Percentiles rank a stretch among this genome's conserved stretches.
Evolutionary conservation across 345 rosid genomes (phyloP).

Genomic region (Murraya koenigii): DNA sequence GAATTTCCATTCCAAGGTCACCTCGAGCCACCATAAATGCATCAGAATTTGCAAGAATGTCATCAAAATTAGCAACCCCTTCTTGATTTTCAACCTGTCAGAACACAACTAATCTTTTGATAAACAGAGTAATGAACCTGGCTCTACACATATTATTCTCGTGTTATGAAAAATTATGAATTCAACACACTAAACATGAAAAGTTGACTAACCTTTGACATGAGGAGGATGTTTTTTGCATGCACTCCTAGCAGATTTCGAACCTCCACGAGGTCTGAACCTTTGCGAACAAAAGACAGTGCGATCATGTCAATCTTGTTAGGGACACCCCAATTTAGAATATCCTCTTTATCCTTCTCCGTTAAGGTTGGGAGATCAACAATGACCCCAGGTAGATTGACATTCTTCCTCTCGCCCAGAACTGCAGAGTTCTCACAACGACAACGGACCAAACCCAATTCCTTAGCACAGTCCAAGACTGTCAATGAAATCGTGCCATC

Average conservation of each 20-base stretch:
- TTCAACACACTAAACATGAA: too few relatives aligned
- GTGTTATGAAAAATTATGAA: too few relatives aligned
- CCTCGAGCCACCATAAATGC: constrained; percentile 86
- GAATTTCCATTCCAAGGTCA: constrained; percentile 80
- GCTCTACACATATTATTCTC: too few relatives aligned
- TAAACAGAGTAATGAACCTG: too few relatives aligned
- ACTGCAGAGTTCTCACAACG: constrained; percentile 53
- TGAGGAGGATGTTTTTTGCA: constrained; percentile 48
- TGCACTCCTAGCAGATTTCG: constrained; percentile 41
- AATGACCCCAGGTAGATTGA: constrained; percentile 59
- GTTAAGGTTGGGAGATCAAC: constrained; percentile 67
- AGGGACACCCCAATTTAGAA: constrained; percentile 56
- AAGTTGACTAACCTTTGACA: constrained; percentile 44
- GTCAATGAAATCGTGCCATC: constrained; percentile 56
- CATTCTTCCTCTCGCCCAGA: constrained; percentile 63
- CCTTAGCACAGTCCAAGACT: constrained; percentile 43
- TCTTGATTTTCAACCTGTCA: constrained; percentile 71
- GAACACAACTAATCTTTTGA: not conserved
- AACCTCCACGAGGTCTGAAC: constrained; percentile 54
- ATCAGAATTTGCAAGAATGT: constrained; percentile 58
- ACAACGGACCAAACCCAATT: constrained; percentile 44
- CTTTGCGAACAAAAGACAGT: constrained; percentile 60
- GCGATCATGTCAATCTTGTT: constrained; percentile 60
- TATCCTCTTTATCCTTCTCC: constrained; percentile 56
- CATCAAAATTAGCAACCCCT: constrained; percentile 60